These are phyloP conservation scores for Vararia minispora DNA, from an alignment of 768 basidiomycete genomes.

Conservation along the genomic window DNA sequence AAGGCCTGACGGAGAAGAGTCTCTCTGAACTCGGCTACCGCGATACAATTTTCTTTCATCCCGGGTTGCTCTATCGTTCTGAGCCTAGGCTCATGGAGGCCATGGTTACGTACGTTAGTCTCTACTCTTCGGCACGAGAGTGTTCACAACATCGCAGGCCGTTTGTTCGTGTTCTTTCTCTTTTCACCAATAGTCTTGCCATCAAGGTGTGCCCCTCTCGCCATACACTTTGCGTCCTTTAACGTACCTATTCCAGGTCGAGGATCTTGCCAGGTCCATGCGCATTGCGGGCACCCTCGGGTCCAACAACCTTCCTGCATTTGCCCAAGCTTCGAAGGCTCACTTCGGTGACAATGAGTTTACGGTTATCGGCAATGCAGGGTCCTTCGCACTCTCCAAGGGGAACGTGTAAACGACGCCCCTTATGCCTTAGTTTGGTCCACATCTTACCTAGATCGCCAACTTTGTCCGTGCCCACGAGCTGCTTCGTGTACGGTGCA, in stretches of 20 bases:
- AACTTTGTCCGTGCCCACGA: too few relatives aligned
- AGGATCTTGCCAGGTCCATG: slow-evolving; percentile 43
- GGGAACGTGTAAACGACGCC: neutral
- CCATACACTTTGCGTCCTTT: neutral
- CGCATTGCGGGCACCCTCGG: slow-evolving; percentile 44
- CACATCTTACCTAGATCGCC: too few relatives aligned
- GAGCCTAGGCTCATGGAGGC: slow-evolving; percentile 31
- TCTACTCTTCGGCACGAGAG: neutral
- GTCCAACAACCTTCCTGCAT: slow-evolving; percentile 33
- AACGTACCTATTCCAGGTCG: slow-evolving; percentile 26
- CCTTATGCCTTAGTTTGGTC: too few relatives aligned
- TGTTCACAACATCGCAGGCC: neutral
- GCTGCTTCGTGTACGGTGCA: too few relatives aligned
- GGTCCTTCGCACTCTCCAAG: neutral
- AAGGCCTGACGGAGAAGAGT: slow-evolving; percentile 63
- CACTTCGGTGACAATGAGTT: slow-evolving; percentile 30
- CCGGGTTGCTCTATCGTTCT: slow-evolving; percentile 38
- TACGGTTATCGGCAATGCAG: slow-evolving; percentile 41
- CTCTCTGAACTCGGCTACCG: slow-evolving; percentile 58
- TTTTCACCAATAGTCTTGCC: slow-evolving; percentile 1
- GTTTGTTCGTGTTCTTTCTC: slow-evolving; percentile 2
- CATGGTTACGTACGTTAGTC: slow-evolving; percentile 27
- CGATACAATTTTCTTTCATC: slow-evolving; percentile 63
- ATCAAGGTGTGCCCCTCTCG: slow-evolving; percentile 2
- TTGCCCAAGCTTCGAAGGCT: slow-evolving; percentile 29